Evolutionary conservation across 805 yeast genomes (phyloP).

Genomic region (Ogataea neopini): DNA sequence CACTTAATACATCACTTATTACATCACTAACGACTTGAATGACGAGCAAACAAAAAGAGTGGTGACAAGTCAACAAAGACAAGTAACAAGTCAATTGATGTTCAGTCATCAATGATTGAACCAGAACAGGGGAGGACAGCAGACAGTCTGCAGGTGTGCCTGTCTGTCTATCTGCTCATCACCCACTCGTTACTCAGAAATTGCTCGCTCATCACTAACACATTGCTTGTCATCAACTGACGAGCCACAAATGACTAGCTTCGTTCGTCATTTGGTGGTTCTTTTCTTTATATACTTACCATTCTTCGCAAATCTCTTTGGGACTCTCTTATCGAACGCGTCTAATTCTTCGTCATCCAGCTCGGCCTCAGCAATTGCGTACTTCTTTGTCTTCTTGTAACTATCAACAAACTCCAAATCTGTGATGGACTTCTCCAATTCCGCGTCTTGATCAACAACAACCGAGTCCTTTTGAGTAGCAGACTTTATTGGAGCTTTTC

Average conservation of each 20-base stretch:
- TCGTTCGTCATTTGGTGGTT: background rate
- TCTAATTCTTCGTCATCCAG: slow-evolving; percentile 5
- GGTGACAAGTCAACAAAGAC: too few species aligned
- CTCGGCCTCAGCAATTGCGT: slow-evolving; percentile 7
- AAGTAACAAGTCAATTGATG: too few species aligned
- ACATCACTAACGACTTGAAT: too few species aligned
- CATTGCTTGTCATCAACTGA: too few species aligned
- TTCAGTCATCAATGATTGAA: too few species aligned
- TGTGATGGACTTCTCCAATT: slow-evolving; percentile 34
- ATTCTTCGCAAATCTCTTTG: slow-evolving; percentile 22
- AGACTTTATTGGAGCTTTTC: background rate
- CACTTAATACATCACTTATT: background rate
- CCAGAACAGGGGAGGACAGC: too few species aligned
- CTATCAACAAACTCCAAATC: slow-evolving; percentile 34
- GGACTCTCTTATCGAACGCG: slow-evolving; percentile 14
- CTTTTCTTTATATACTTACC: slow-evolving; percentile 22
- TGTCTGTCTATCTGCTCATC: too few species aligned
- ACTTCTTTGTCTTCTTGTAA: slow-evolving; percentile 20
- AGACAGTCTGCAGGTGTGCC: too few species aligned
- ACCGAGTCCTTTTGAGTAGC: background rate
- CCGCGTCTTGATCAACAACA: slow-evolving; percentile 34
- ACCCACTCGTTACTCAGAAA: too few species aligned
- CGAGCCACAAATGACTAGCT: background rate
- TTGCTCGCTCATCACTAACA: background rate
- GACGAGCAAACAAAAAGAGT: too few species aligned